These are phyloP conservation scores for Sinapis alba DNA, from an alignment of 441 rosid genomes.

Conservation along the genomic window DNA sequence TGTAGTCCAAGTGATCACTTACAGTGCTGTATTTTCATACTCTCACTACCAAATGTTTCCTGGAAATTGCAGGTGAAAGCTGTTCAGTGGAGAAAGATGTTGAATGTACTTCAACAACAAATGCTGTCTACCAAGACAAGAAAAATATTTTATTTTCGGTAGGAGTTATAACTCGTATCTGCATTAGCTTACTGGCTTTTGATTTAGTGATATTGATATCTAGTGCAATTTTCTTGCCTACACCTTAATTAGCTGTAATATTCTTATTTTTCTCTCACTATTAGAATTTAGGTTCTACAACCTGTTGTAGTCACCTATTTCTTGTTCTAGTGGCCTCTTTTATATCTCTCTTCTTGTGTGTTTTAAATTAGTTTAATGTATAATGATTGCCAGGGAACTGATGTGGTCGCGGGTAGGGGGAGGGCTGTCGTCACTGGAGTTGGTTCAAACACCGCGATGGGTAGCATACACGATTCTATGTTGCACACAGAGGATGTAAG, in stretches of 20 bases:
- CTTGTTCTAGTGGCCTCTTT: neutral
- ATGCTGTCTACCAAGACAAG: slow-evolving; percentile 99
- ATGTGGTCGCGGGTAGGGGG: slow-evolving; percentile 90
- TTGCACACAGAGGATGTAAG: slow-evolving; percentile 92
- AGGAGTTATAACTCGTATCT: slow-evolving; percentile 40
- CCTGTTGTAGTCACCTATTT: slow-evolving; percentile 4
- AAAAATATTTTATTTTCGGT: slow-evolving; percentile 98
- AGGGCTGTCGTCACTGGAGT: slow-evolving; percentile 95
- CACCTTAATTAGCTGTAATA: slow-evolving; percentile 11
- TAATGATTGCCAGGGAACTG: slow-evolving; percentile 82
- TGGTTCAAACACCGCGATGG: slow-evolving; percentile 98
- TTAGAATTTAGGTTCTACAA: slow-evolving; percentile 12
- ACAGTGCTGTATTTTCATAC: neutral
- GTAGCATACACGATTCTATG: slow-evolving; percentile 97
- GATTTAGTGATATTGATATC: slow-evolving; percentile 1
- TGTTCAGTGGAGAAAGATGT: slow-evolving; percentile 92
- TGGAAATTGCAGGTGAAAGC: slow-evolving; percentile 82
- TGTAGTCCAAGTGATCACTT: neutral
- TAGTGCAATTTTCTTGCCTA: slow-evolving; percentile 6
- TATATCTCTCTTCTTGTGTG: neutral
- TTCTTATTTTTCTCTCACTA: slow-evolving; percentile 9
- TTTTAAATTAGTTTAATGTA: slow-evolving; percentile 22
- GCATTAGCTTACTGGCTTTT: slow-evolving; percentile 22
- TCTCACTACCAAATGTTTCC: slow-evolving; percentile 14
- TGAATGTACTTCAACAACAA: slow-evolving; percentile 61